phyloP scores from a whole-genome alignment of 2,329 filamentous ascomycete genomes.

The Ascochyta clinopodiicola region DNA sequence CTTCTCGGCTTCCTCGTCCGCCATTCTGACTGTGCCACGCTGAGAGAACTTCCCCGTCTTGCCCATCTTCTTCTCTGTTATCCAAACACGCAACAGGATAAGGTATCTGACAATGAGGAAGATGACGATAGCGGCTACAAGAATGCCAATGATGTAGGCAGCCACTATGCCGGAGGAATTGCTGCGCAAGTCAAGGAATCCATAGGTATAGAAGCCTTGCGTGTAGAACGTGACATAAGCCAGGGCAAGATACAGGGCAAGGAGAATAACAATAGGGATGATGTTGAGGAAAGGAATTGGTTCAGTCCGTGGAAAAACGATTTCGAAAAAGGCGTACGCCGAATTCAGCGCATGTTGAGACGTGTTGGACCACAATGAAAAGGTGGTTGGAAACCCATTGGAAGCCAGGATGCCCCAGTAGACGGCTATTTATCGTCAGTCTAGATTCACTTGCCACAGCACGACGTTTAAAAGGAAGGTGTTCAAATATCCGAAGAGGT shows the following conservation, averaged over 20 bases:
- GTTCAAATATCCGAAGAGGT: background rate
- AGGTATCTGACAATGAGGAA: slow-evolving; percentile 52
- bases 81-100: slow-evolving; percentile 48
- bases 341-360: slow-evolving; percentile 79
- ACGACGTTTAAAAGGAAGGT: background rate
- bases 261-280: slow-evolving; percentile 70
- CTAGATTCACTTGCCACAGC: background rate
- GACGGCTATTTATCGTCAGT: slow-evolving; percentile 43
- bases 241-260: slow-evolving; percentile 74
- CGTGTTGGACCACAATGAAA: slow-evolving; percentile 64
- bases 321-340: slow-evolving; percentile 76
- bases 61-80: slow-evolving; percentile 55
- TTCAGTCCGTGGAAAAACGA: slow-evolving; percentile 70
- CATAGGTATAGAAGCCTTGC: slow-evolving; percentile 77
- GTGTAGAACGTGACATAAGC: slow-evolving; percentile 76
- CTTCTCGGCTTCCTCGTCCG: slow-evolving; percentile 28
- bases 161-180: slow-evolving; percentile 63
- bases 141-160: slow-evolving; percentile 65
- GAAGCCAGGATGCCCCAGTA: slow-evolving; percentile 52
- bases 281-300: slow-evolving; percentile 70
- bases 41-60: slow-evolving; percentile 47
- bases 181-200: slow-evolving; percentile 69
- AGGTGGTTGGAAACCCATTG: slow-evolving; percentile 42
- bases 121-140: slow-evolving; percentile 48
- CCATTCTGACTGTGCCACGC: slow-evolving; percentile 8